Conservation (phyloP, 176 grass and related monocot species). For the Canna indica region DNA sequence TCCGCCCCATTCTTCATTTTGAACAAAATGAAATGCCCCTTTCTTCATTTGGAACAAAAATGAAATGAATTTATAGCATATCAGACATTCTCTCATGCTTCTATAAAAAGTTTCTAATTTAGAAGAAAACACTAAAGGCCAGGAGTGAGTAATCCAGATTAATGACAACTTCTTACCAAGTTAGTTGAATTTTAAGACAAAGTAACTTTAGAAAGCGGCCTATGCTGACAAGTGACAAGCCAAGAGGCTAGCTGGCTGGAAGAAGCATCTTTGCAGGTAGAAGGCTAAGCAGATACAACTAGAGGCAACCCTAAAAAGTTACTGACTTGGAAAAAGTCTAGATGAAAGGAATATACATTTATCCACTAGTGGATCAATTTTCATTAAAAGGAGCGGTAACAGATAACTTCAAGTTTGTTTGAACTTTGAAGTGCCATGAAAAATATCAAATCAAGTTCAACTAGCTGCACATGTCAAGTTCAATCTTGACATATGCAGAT, state of each 20-base stretch:
- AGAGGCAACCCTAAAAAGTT: neutral
- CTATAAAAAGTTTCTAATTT: neutral
- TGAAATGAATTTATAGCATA: neutral
- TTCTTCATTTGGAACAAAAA: neutral
- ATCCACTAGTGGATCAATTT: neutral
- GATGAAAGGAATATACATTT: neutral
- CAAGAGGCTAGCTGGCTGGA: neutral
- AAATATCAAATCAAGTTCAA: neutral
- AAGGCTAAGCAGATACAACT: neutral
- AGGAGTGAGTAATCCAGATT: neutral
- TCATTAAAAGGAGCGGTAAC: neutral
- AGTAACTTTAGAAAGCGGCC: neutral
- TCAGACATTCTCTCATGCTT: neutral
- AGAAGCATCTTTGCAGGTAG: neutral
- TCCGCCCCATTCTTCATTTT: neutral
- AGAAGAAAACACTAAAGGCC: no score
- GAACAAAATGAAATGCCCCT: neutral
- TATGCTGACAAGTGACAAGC: neutral
- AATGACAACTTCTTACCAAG: neutral
- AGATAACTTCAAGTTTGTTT: neutral
- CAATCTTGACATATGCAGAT: neutral
- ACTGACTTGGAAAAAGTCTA: neutral
- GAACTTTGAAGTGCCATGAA: neutral
- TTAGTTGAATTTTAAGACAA: no score
- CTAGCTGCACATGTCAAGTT: neutral